Percentiles rank a stretch among this genome's conserved stretches.
Conservation (phyloP, 805 yeast species). For the Pichia cabralensis region DNA sequence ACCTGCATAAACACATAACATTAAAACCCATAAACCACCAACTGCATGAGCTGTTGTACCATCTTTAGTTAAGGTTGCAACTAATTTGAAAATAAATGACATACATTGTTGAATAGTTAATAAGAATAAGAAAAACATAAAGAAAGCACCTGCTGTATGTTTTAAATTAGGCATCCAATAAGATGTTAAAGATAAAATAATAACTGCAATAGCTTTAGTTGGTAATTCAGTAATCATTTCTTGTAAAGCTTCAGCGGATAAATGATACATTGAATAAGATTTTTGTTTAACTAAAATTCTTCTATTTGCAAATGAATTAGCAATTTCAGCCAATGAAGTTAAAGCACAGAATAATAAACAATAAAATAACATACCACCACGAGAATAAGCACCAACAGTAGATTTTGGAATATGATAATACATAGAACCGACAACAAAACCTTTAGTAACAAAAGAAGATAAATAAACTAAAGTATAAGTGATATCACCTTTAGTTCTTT, state of each 20-base stretch:
- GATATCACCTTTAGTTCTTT: constrained; percentile 50
- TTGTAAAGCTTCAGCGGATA: constrained; percentile 56
- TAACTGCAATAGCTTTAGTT: constrained; percentile 40
- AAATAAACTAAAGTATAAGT: constrained; percentile 45
- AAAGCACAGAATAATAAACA: constrained; percentile 52
- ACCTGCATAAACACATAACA: constrained; percentile 49
- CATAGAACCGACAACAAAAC: constrained; percentile 52
- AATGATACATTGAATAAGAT: constrained; percentile 52
- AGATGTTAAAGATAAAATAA: constrained; percentile 34
- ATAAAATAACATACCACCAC: constrained; percentile 55
- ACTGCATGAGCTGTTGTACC: constrained; percentile 48
- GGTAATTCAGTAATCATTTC: constrained; percentile 53
- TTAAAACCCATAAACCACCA: constrained; percentile 44
- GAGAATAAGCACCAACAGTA: constrained; percentile 47
- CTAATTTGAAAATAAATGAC: constrained; percentile 42
- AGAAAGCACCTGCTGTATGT: constrained; percentile 45
- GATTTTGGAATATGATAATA: constrained; percentile 41
- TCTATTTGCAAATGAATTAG: constrained; percentile 49
- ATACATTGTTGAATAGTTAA: constrained; percentile 38
- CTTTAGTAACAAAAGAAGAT: constrained; percentile 46
- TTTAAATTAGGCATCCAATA: constrained; percentile 48
- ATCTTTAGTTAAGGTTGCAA: constrained; percentile 42
- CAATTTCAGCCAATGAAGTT: constrained; percentile 54
- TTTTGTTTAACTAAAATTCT: constrained; percentile 55
- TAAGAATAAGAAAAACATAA: constrained; percentile 36